Base-by-base conservation (phyloP, 352 stramenopile species). In the Pythium rishiriense region DNA sequence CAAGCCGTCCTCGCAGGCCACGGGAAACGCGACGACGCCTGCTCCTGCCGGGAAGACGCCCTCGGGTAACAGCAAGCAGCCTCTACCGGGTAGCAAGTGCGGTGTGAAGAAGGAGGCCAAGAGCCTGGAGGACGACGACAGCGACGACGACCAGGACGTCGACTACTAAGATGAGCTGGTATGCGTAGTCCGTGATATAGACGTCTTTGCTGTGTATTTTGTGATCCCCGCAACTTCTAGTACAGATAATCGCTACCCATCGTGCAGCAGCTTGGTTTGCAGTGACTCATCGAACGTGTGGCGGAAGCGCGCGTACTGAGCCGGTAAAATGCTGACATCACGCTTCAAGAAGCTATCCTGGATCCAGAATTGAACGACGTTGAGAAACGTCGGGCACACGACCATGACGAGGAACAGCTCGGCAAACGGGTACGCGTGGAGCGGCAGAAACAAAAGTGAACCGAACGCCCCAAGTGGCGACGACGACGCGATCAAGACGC, bases 351-450 rank as follows among this genome's bases (percentile, higher is more conserved):
- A 93, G 51, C 78, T 92, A 62, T 92, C 82, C 66, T 93, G 85
- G 64, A 93, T 90, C 85, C 85, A 94, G 64, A 94, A 92, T 70
- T 94, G 83, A 51, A 90, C 76, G 25, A 92, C 67, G 67, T 94
- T 94, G 50, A 94, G 73, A 64, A 94, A 91, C 57, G 77, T 91
- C n/a, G 83, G 85, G 53, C 82, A 91, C 41, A 91, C 73, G 51
- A 94, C 75, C 83, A 94, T 90, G 19, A 94, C 83, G 19, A 94
- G 64, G 50, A 91, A 28, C 17, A 94, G 73, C 58, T 94, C 81
- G 9, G 78, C 74, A 24, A 92, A 85, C 45, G 82, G 85, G 61
- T 91, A 89, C 17, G 59, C 64, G 5, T 65, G 72, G 7, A 93
- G 70, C 12, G 85, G 79, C 39, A 73, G 66, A 58, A 92, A 92